Percentiles rank a stretch among this genome's conserved stretches.
These are phyloP conservation scores for Wickerhamiella qilinensis DNA, from an alignment of 805 yeast species.

Conservation along the genomic window DNA sequence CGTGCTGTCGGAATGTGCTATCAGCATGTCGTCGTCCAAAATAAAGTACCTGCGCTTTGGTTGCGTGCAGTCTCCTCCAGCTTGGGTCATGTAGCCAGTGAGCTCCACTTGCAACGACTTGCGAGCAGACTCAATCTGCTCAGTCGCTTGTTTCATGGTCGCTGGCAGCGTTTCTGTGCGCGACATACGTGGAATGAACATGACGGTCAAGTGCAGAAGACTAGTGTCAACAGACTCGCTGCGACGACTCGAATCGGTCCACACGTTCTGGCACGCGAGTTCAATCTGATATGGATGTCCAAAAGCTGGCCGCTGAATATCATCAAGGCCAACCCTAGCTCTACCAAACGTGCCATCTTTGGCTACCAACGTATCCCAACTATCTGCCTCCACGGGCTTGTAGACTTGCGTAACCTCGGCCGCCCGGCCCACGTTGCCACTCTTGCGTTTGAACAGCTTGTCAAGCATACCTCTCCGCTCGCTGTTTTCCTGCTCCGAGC, in stretches of 20 bases:
- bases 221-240: slow-evolving; percentile 22
- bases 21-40: slow-evolving; percentile 51
- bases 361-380: slow-evolving; percentile 43
- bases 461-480: neutral
- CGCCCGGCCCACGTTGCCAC: neutral
- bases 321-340: slow-evolving; percentile 37
- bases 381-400: neutral
- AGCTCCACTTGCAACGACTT: slow-evolving; percentile 15
- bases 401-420: neutral
- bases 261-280: slow-evolving; percentile 1
- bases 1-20: slow-evolving; percentile 60
- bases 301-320: slow-evolving; percentile 31
- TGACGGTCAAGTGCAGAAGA: slow-evolving; percentile 35
- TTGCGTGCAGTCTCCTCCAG: slow-evolving; percentile 74
- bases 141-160: slow-evolving; percentile 33
- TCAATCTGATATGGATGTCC: slow-evolving; percentile 31
- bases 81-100: slow-evolving; percentile 70
- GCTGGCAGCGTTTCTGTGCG: slow-evolving; percentile 36
- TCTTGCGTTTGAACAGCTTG: slow-evolving; percentile 2
- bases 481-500: neutral
- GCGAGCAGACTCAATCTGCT: slow-evolving; percentile 16
- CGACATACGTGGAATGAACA: slow-evolving; percentile 42
- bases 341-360: slow-evolving; percentile 69
- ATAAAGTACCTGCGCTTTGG: slow-evolving; percentile 65
- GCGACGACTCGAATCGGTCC: neutral